Base-by-base conservation (phyloP, 2,329 filamentous ascomycete genomes). In the Claviceps sp. region DNA sequence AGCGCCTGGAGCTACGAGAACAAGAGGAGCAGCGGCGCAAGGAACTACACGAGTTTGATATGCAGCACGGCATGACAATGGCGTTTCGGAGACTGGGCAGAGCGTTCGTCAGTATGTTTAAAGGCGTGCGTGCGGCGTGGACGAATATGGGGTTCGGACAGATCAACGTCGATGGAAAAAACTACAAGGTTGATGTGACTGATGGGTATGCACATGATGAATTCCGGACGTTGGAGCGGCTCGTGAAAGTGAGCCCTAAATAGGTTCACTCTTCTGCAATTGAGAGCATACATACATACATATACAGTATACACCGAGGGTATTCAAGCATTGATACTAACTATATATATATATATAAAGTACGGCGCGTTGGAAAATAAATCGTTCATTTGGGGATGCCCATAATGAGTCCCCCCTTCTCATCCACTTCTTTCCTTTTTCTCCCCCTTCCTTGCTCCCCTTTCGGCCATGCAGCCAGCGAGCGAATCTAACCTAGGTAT, bases 191-290 rank as follows among this genome's bases (percentile, higher is more conserved):
- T 22, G 80, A 83, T 57, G 68, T 81, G 16, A 69, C 68, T 2
- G 71, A 72, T 40, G 79, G 77, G 1, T 81, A 77, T 68, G 76
- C 76, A 22, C 68, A 82, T 47, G 80, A 83, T 42, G 69, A 75
- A 4, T 82, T 82, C 44, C 71, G 69, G 51, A 77, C 77, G 3
- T 61, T 84, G 50, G 80, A 83, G 64, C 71, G 75, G 55, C 60
- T 84, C 40, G 70, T 78, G 36, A 57, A 50, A 9, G 47, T 50
- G 37, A 37, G 43, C 9, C 42, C 45, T 17, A 44, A 50, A 38
- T 52, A 37, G 39, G 7, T 0, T n/a, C 29, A 0, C 13, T 26
- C 23, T 26, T 16, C 17, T 26, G 5, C 3, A 40, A 8, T 17
- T 40, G 16, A 40, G 4, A 42, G 29, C 9, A 34, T 34, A 11